These are phyloP conservation scores for Chlorella sorokiniana DNA, from an alignment of 139 green algal species.

Conservation along the genomic window DNA sequence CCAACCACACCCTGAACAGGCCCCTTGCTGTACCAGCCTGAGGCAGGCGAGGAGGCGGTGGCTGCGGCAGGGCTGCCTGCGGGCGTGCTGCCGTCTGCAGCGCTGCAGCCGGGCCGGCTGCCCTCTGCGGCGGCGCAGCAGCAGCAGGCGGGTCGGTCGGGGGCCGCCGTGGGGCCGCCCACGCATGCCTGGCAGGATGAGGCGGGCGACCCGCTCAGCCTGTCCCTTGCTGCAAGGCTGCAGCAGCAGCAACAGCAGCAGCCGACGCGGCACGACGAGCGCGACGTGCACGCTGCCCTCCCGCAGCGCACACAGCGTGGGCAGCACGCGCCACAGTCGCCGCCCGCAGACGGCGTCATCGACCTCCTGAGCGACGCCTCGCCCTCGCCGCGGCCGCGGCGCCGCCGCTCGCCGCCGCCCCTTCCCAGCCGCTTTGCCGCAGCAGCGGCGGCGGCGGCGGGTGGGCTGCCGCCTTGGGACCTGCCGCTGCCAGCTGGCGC, in stretches of 20 bases:
- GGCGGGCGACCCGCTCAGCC: background rate
- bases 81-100: constrained; percentile 13
- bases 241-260: background rate
- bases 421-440: background rate
- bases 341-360: background rate
- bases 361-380: constrained; percentile 12
- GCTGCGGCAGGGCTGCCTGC: constrained; percentile 1
- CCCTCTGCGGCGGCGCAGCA: background rate
- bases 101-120: background rate
- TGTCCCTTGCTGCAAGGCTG: background rate
- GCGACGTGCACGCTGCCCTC: too few species aligned
- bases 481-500: background rate
- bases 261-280: background rate
- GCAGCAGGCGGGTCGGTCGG: background rate
- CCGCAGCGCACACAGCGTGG: background rate
- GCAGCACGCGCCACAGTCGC: background rate
- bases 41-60: background rate
- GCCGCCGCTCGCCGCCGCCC: too few species aligned
- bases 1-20: background rate
- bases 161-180: background rate
- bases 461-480: background rate
- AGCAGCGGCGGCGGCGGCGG: constrained; percentile 11
- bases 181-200: background rate
- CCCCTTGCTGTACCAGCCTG: constrained; percentile 29
- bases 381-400: background rate